Percentiles rank a stretch among this genome's conserved stretches.
phyloP scores from a whole-genome alignment of 2,329 filamentous ascomycete species.

The Nemania sp. region DNA sequence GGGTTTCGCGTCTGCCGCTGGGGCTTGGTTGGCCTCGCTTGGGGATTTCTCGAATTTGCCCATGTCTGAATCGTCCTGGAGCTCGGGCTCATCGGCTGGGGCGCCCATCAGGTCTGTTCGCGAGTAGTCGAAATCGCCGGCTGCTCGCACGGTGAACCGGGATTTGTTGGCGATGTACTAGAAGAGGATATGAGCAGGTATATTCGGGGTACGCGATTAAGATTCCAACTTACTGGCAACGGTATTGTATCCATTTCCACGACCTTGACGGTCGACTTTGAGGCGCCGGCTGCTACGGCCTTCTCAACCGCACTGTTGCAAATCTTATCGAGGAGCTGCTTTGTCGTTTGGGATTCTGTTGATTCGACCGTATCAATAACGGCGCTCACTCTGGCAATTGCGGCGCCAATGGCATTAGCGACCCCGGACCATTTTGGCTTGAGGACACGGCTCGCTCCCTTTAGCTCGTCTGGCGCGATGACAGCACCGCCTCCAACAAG shows the following conservation, averaged over 20 bases:
- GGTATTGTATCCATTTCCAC: constrained; percentile 67
- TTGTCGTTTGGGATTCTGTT: constrained; percentile 56
- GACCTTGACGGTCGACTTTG: constrained; percentile 58
- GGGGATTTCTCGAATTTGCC: constrained; percentile 44
- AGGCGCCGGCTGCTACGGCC: constrained; percentile 60
- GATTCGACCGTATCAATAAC: constrained; percentile 64
- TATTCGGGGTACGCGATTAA: neutral
- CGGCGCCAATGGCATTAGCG: constrained; percentile 74
- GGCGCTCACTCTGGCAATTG: constrained; percentile 69
- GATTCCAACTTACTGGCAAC: constrained; percentile 56
- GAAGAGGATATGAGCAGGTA: neutral
- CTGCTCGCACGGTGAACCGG: constrained; percentile 69
- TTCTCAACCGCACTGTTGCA: constrained; percentile 58
- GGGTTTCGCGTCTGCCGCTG: constrained; percentile 28
- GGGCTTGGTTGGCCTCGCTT: constrained; percentile 22
- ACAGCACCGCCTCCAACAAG: constrained; percentile 74
- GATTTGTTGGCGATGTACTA: constrained; percentile 66
- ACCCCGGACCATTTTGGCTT: constrained; percentile 69
- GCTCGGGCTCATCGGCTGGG: constrained; percentile 29
- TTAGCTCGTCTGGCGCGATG: constrained; percentile 66
- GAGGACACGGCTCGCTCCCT: constrained; percentile 67
- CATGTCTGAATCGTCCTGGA: constrained; percentile 37
- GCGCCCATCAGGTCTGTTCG: constrained; percentile 47
- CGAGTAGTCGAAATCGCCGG: constrained; percentile 66
- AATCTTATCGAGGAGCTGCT: constrained; percentile 56